Evolutionary conservation across 2,329 filamentous ascomycete genomes (phyloP).

Genomic region (Oidium heveae): DNA sequence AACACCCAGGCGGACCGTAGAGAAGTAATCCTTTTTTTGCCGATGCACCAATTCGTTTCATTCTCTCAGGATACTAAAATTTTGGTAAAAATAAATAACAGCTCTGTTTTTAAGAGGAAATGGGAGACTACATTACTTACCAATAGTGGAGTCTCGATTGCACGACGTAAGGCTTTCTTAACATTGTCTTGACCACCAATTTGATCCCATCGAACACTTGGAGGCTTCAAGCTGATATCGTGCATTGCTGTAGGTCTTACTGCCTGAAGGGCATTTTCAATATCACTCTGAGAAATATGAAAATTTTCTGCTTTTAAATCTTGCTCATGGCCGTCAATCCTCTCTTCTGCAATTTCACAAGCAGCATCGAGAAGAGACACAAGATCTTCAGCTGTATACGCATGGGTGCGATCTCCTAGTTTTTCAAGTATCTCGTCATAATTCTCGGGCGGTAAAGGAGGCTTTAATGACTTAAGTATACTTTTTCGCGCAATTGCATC

Average conservation of each 20-base stretch:
- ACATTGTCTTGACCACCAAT: slow-evolving; percentile 66
- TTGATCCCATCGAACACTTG: slow-evolving; percentile 63
- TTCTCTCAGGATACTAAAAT: slow-evolving; percentile 21
- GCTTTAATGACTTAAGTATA: slow-evolving; percentile 34
- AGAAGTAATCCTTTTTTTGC: slow-evolving; percentile 64
- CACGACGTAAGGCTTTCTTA: slow-evolving; percentile 32
- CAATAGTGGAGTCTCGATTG: slow-evolving; percentile 11
- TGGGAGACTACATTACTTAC: slow-evolving; percentile 5
- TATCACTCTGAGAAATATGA: slow-evolving; percentile 21
- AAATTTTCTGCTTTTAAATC: slow-evolving; percentile 1
- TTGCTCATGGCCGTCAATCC: slow-evolving; percentile 2
- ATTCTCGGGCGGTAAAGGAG: slow-evolving; percentile 21
- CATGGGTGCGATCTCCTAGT: slow-evolving; percentile 56
- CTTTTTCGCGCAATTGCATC: slow-evolving; percentile 43
- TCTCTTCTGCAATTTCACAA: slow-evolving; percentile 15
- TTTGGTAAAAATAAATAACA: slow-evolving; percentile 1
- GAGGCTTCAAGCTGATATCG: slow-evolving; percentile 70
- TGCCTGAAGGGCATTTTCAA: slow-evolving; percentile 37
- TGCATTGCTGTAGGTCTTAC: slow-evolving; percentile 71
- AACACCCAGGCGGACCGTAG: slow-evolving; percentile 83
- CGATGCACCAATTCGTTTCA: slow-evolving; percentile 24
- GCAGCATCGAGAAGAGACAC: slow-evolving; percentile 34
- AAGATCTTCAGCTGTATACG: slow-evolving; percentile 62
- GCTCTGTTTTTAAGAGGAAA: not conserved
- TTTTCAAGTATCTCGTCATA: slow-evolving; percentile 27